Evolutionary conservation across 2,329 filamentous ascomycete genomes (phyloP), one percentile per base, ranked within the genome.

Genomic region (Calonectria naviculata): DNA sequence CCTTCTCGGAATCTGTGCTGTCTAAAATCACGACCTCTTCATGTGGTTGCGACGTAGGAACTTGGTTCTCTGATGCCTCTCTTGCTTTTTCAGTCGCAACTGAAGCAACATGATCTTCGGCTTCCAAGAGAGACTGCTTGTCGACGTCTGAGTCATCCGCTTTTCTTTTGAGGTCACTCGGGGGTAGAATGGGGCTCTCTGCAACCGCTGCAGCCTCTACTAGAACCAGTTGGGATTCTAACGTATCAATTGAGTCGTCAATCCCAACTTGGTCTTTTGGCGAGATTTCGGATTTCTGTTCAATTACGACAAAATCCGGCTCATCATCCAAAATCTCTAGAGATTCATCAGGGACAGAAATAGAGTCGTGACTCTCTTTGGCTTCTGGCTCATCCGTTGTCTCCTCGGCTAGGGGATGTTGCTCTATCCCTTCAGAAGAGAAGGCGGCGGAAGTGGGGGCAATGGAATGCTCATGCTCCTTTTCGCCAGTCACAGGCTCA

Each of bases 181-280:
- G 58, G 21, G 68, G 60, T 21, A 68, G 44, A 10, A 68, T 19
- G 31, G 68, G 65, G 13, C 49, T 68, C 41, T 71, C 68, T 15
- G 46, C 38, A n/a, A 36, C 10, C 6, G 44, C 10, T 9, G 10
- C 47, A 19, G 47, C 56, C 31, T 56, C 24, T 5, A 31, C 4
- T 9, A n/a, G 6, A 29, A 26, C 19, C 41, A 28, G 21, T 46
- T 61, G 61, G n/a, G 52, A 28, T 44, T 44, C 44, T 8, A 24
- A 15, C n/a, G 28, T 10, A 5, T 9, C 24, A 12, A 17, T 13
- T 19, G 36, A 54, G 21, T 29, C 42, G 2, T 41, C 28, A 26
- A 31, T 19, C 24, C 21, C 49, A n/a, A 24, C 64, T 9, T 54
- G 24, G 34, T 28, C 41, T 1, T 62, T 46, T 24, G 52, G 52